Percentiles rank a stretch among this genome's conserved stretches.
Conservation (phyloP, 2,329 filamentous ascomycete genomes). For the Trichophyton verrucosum region DNA sequence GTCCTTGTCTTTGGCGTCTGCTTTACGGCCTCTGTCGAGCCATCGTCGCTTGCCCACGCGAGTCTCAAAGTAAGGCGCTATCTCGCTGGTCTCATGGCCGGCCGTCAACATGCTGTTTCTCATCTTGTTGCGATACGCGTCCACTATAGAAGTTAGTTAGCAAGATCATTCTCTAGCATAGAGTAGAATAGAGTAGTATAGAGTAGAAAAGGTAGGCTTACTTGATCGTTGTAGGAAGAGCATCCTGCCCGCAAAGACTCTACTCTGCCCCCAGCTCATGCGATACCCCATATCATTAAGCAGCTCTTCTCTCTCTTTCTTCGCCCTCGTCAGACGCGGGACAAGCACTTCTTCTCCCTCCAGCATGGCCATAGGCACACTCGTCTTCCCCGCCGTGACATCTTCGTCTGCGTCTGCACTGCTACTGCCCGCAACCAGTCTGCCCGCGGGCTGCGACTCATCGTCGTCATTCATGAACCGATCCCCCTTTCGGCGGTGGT, state of each 20-base stretch:
- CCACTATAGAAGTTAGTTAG: constrained; percentile 45
- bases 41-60: constrained; percentile 31
- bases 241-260: constrained; percentile 74
- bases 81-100: constrained; percentile 59
- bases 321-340: constrained; percentile 57
- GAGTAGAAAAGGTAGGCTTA: constrained; percentile 51
- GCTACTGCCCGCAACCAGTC: constrained; percentile 5
- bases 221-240: constrained; percentile 82
- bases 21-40: constrained; percentile 14
- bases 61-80: constrained; percentile 79
- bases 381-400: constrained; percentile 30
- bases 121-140: constrained; percentile 89
- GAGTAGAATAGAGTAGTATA: not conserved
- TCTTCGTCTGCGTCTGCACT: not conserved
- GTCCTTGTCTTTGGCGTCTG: constrained; percentile 9
- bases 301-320: constrained; percentile 70
- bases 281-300: constrained; percentile 87
- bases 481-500: constrained; percentile 51
- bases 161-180: not conserved
- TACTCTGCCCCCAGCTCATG: constrained; percentile 92
- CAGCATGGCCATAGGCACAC: constrained; percentile 47
- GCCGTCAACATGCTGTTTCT: constrained; percentile 65
- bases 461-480: constrained; percentile 53
- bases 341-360: constrained; percentile 67
- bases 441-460: not conserved